Base-by-base conservation (phyloP, 306 rosid genomes). In the Vigna radiata region DNA sequence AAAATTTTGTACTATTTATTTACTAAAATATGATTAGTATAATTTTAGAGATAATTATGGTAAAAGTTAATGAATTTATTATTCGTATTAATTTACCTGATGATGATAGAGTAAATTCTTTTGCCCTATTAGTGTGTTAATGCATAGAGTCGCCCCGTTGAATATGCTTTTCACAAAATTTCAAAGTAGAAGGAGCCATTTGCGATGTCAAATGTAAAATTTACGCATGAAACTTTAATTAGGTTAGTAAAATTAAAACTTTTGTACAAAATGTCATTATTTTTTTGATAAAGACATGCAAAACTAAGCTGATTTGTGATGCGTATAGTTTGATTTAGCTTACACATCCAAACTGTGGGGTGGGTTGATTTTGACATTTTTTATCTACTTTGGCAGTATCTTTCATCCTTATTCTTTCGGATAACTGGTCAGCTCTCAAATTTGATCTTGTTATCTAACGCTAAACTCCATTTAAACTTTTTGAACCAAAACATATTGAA, bases 341-440 rank as follows among this genome's bases (percentile, higher is more conserved):
- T 67, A 27, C 36, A 53, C 81, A 15, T 55, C 68, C 7, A 55
- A 36, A 43, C 29, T 44, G 50, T 13, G 25, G 61, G 69, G 58
- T 78, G 17, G 44, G 53, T 78, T 78, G 62, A 69, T 18, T 46
- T 78, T 79, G 4, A 27, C 61, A 10, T 44, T 39, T 79, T 71
- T 52, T 66, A 52, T 70, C 31, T 39, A 7, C 41, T 72, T 50
- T 50, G 21, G 73, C 59, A 55, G 56, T 71, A 61, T 79, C 66
- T 60, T 78, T 68, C 59, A 25, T 68, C 58, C 64, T 36, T 75
- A 8, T 75, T 75, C 66, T 67, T 75, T 54, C 73, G 54, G 85
- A 52, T 69, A 70, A 76, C 69, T 13, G 60, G 59, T 52, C 60
- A 17, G 59, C 23, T 56, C 55, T 67, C 75, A 60, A 36, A 60